Evolutionary conservation across 768 basidiomycete species (phyloP).

Genomic region (Megacollybia marginata): DNA sequence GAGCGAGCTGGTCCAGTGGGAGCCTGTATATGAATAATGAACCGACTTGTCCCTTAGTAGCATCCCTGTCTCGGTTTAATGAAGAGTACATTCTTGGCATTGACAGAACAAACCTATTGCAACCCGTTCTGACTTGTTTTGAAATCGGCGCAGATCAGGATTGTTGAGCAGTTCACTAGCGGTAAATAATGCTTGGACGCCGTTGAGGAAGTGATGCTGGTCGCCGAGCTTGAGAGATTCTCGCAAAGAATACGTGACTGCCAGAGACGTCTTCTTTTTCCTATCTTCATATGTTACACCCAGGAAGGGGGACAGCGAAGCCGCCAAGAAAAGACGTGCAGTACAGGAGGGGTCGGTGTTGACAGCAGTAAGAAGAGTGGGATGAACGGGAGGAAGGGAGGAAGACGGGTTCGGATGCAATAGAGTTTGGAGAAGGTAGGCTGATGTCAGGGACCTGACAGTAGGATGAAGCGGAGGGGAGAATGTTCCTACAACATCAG

Average conservation of each 20-base stretch:
- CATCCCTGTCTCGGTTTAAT: conserved; percentile 36
- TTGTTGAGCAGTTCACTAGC: conserved; percentile 39
- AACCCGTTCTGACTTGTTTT: conserved; percentile 40
- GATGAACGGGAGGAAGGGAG: conserved; percentile 38
- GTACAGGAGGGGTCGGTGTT: conserved; percentile 29
- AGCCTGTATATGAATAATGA: conserved; percentile 54
- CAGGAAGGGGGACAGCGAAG: conserved; percentile 66
- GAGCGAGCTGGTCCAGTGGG: conserved; percentile 64
- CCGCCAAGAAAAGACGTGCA: conserved; percentile 72
- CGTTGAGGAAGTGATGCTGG: conserved; percentile 72
- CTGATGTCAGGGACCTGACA: conserved; percentile 45
- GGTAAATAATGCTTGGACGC: conserved; percentile 58
- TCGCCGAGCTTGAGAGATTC: conserved; percentile 81
- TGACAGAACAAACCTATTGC: conserved; percentile 46
- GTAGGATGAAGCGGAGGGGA: conserved; percentile 33
- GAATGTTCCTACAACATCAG: conserved; percentile 31
- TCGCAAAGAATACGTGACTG: conserved; percentile 64
- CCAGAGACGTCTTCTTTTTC: conserved; percentile 54
- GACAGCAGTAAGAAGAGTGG: conserved; percentile 33
- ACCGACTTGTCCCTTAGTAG: conserved; percentile 60
- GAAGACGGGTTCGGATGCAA: conserved; percentile 21
- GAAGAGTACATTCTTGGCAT: neutral
- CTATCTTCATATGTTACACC: conserved; percentile 50
- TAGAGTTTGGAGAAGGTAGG: conserved; percentile 49
- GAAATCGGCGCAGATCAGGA: conserved; percentile 27